Conservation (phyloP, 2,329 filamentous ascomycete species). For the Penicillium sp. region DNA sequence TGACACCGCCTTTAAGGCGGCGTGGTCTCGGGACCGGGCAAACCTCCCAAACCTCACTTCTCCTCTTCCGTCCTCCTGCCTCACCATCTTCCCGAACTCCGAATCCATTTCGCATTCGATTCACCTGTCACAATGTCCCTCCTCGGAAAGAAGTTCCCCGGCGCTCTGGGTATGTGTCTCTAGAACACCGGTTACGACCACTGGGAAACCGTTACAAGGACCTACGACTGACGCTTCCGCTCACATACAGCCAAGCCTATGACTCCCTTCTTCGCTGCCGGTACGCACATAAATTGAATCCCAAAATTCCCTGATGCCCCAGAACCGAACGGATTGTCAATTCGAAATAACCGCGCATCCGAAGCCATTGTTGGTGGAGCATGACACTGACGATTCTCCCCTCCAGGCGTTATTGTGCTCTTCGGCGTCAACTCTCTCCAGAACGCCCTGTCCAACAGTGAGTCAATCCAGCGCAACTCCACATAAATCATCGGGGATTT, state of each 20-base stretch:
- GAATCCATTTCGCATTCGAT: constrained; percentile 30
- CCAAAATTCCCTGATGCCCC: not conserved
- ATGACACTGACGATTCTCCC: constrained; percentile 27
- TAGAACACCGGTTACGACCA: constrained; percentile 8
- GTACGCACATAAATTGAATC: constrained; percentile 58
- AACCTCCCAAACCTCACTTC: constrained; percentile 40
- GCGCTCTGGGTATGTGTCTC: constrained; percentile 67
- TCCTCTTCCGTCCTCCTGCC: constrained; percentile 33
- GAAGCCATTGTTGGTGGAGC: constrained; percentile 7
- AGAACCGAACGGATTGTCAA: not conserved
- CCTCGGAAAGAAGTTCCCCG: constrained; percentile 81
- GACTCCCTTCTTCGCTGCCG: constrained; percentile 90
- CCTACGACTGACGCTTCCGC: constrained; percentile 31
- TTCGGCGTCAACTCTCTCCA: constrained; percentile 89
- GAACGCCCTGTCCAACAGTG: constrained; percentile 75
- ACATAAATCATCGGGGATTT: not conserved
- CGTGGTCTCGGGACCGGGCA: constrained; percentile 32
- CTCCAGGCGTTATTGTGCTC: constrained; percentile 73
- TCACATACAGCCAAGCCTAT: constrained; percentile 72
- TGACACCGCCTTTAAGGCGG: constrained; percentile 23
- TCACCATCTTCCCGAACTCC: constrained; percentile 29
- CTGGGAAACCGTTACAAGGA: constrained; percentile 9
- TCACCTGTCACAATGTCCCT: constrained; percentile 66
- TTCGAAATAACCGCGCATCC: not conserved
- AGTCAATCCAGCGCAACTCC: constrained; percentile 38